These are phyloP conservation scores for Monosporascus cannonballus DNA, from an alignment of 2,329 filamentous ascomycete species.

Conservation along the genomic window DNA sequence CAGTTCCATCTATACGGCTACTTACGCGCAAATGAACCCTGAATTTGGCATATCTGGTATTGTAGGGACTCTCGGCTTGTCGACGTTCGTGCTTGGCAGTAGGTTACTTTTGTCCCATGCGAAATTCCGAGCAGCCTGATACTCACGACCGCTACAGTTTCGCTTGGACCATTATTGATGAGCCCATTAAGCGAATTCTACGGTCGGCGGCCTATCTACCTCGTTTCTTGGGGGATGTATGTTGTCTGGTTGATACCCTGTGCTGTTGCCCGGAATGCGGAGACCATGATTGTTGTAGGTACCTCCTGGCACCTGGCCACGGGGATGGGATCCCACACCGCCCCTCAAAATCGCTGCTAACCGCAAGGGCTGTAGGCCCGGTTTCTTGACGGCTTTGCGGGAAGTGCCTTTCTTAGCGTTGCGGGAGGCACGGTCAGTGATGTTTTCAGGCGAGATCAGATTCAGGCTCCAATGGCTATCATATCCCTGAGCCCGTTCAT, in stretches of 20 bases:
- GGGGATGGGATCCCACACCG: neutral
- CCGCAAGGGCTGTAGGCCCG: constrained; percentile 36
- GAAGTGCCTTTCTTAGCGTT: constrained; percentile 64
- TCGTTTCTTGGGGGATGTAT: constrained; percentile 67
- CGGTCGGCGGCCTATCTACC: constrained; percentile 75
- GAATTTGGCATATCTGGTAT: constrained; percentile 68
- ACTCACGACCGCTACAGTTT: constrained; percentile 25
- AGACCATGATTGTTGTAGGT: constrained; percentile 62
- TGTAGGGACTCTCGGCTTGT: constrained; percentile 74
- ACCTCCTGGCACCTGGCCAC: neutral
- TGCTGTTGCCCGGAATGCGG: constrained; percentile 74
- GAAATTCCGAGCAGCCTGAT: neutral
- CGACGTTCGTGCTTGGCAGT: constrained; percentile 75
- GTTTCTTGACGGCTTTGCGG: constrained; percentile 71
- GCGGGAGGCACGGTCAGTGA: constrained; percentile 84
- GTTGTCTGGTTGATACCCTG: constrained; percentile 76
- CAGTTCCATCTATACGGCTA: constrained; percentile 83
- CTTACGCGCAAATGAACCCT: constrained; percentile 67
- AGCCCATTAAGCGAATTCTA: constrained; percentile 71
- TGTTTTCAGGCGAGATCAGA: constrained; percentile 60
- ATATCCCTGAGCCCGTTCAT: constrained; percentile 63
- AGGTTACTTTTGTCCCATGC: constrained; percentile 40
- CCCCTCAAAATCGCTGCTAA: neutral
- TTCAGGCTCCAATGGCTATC: constrained; percentile 78
- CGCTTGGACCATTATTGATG: constrained; percentile 57